Evolutionary conservation across 192 early-diverging fungal genomes (phyloP), one percentile per base, ranked within the genome.

Genomic region (Chytriomyces hyalinus): DNA sequence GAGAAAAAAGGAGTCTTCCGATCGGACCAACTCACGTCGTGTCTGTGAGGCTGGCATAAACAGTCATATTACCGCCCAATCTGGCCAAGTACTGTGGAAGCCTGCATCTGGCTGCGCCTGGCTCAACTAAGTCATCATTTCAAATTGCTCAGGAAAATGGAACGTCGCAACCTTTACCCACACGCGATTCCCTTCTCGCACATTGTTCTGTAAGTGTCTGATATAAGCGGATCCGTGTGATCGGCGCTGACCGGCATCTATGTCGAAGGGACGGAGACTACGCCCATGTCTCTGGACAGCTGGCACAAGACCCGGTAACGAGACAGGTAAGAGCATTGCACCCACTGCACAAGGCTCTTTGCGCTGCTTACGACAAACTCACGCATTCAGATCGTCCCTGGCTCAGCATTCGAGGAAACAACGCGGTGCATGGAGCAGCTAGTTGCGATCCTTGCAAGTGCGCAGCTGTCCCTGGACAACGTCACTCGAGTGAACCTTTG

Each of bases 401-500:
- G 61, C 48, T 60, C 59, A 17, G 67, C 68, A 17, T 67, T 26
- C 44, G 48, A 61, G 13, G 76, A 78, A 46, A 78, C 76, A 20
- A 49, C 46, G 8, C 28, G 49, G 6, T 71, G 67, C 57, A 78
- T 78, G 76, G 47, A n/a, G 22, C 76, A 78, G 68, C 17, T 78
- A 3, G 61, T 11, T 20, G 69, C 11, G 26, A 44, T 78, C 44
- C 76, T 78, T 20, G n/a, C 22, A 9, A 68, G 53, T n/a, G 28
- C 50, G 6, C 57, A 68, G 17, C 68, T 78, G 20, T 10, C 47
- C 6, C 28, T 57, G 11, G 51, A 49, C 7, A 64, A 78, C 60
- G 22, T 78, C 49, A 68, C 69, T 11, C 70, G 76, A 22, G 76
- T 71, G 28, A 78, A 59, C 48, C 50, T 78, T 7, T 78, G 70